Evolutionary conservation across 495 filamentous ascomycete genomes (phyloP), one percentile per base, ranked within the genome.

Genomic region (Aspergillus haitiensis): DNA sequence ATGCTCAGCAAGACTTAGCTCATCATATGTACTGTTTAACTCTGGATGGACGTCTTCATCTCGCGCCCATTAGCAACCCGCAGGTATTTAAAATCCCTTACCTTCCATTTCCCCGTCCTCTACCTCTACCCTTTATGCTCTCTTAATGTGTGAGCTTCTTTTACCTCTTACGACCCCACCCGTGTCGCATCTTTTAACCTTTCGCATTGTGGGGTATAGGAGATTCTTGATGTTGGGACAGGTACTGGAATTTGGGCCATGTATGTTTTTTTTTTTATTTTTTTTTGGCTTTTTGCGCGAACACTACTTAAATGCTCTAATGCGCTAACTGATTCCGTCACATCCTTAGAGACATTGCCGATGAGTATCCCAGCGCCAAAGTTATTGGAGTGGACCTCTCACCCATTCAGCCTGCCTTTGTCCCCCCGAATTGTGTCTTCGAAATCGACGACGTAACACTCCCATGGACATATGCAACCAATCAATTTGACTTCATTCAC

Each of bases 401-500:
- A 7, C 79, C 78, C 2, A 79, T 79, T 21, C 78, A 81, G 53
- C 73, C 73, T 1, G 18, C 58, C 7, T 73, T 65, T 62, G 67
- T 75, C 2, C 77, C 82, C 0, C 73, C 76, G 2, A 87, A 86
- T 63, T 70, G 78, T 31, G 71, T 68, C 27, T 86, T 86, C 67
- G 77, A 84, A 37, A 71, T 85, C 44, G 84, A 86, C 62, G 83
- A 87, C 59, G 69, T 74, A 49, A 75, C 77, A 32, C 73, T 72
- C n/a, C 75, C 72, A 12, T 88, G 84, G 86, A 76, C 78, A 5
- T 86, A 81, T 68, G 56, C 69, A 15, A 56, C 70, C 1, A 70
- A 83, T 50, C 64, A 69, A 50, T 89, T 89, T 66, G 88, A 90
- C 73, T 86, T 85, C 58, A 81, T 90, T 55, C 86, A 90, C 68